phyloP scores from a whole-genome alignment of 768 basidiomycete genomes.

The Boletus tomentosulus region DNA sequence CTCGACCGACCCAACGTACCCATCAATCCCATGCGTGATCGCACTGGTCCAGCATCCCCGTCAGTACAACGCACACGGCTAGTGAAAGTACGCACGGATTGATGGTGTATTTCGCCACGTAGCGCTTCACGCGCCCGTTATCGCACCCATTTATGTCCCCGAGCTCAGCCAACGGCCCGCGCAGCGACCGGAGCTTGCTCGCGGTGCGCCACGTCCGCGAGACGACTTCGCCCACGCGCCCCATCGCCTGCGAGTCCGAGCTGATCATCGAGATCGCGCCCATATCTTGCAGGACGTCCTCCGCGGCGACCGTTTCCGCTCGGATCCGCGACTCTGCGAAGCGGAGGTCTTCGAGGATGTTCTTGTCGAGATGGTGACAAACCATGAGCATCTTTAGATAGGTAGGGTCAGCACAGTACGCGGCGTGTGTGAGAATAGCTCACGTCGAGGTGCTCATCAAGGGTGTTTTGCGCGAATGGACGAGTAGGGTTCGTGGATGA shows the following conservation, averaged over 20 bases:
- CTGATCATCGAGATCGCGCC: slow-evolving; percentile 98
- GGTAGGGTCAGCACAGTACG: neutral
- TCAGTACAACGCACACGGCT: neutral
- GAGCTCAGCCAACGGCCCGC: slow-evolving; percentile 66
- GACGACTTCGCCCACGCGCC: slow-evolving; percentile 92
- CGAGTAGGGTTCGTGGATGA: slow-evolving; percentile 97
- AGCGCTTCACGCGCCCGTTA: slow-evolving; percentile 91
- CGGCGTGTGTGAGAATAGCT: slow-evolving; percentile 22
- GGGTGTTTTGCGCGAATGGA: slow-evolving; percentile 85
- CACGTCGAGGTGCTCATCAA: slow-evolving; percentile 97
- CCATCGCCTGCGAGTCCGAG: slow-evolving; percentile 98
- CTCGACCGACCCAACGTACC: slow-evolving; percentile 80
- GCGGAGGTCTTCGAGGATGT: slow-evolving; percentile 88
- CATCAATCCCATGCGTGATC: slow-evolving; percentile 88
- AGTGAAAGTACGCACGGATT: slow-evolving; percentile 70
- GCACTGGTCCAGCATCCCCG: slow-evolving; percentile 52
- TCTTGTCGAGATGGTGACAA: slow-evolving; percentile 93
- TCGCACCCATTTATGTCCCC: slow-evolving; percentile 47
- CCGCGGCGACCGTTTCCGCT: slow-evolving; percentile 94
- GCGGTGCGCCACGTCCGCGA: slow-evolving; percentile 95
- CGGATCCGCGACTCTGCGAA: slow-evolving; percentile 98
- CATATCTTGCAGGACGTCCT: slow-evolving; percentile 88
- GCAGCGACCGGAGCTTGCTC: slow-evolving; percentile 82
- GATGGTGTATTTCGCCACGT: slow-evolving; percentile 93
- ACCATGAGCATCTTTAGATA: slow-evolving; percentile 91